Evolutionary conservation across 768 basidiomycete genomes (phyloP), one percentile per base, ranked within the genome.

Genomic region (Suillus americanus): DNA sequence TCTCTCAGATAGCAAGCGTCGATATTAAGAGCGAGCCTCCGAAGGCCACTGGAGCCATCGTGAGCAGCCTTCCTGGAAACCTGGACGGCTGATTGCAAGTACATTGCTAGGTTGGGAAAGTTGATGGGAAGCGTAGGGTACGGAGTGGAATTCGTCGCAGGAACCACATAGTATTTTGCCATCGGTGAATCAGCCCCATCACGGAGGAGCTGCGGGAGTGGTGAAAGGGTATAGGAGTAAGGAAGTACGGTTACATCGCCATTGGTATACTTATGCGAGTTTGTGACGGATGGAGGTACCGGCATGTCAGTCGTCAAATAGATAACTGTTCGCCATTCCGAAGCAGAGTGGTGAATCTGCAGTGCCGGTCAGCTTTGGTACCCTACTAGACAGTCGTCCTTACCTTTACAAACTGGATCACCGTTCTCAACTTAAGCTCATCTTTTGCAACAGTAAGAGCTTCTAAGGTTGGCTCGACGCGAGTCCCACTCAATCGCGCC

Each of bases 341-440:
- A 70, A 0, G 87, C 82, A 23, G 80, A 71, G 45, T 82, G 85
- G 69, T 89, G 85, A 10, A 88, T 80, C 90, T 92, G 35, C 37
- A 46, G 69, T 38, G 35, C 54, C 23, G 13, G 53, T 66, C 53
- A 67, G 65, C 45, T 65, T 0, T 12, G 59, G 33, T 41, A 45
- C 60, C 25, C 40, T 23, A 37, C 54, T 38, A 55, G 16, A 51
- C 60, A 10, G 41, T 37, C 62, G 20, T 60, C 69, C 83, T 61
- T 68, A 91, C 92, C 81, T 87, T 90, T 59, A 92, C 81, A 69
- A 94, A 92, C 70, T 94, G 92, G 62, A 94, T 77, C 0, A 94
- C 89, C 0, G 88, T 88, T 48, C 92, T 87, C 53, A 94, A 77
- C 65, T 82, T 83, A 60, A 88, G 79, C 6, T 78, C 83, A 20